phyloP scores from a whole-genome alignment of 2,329 filamentous ascomycete species.

The Alternaria consortialis region DNA sequence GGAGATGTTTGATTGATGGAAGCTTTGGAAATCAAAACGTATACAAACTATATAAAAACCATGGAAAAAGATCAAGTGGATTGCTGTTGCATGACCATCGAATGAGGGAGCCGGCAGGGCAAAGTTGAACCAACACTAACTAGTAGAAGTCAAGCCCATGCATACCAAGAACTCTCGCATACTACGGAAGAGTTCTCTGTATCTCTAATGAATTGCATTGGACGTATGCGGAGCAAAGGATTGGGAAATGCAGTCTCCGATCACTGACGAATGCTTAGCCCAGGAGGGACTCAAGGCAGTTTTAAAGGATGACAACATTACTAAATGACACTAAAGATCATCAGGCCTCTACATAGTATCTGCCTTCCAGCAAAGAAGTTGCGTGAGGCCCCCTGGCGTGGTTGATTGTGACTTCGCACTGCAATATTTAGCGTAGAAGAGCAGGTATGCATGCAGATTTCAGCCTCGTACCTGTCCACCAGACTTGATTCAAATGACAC shows the following conservation, averaged over 20 bases:
- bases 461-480: no score
- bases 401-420: background rate
- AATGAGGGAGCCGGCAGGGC: background rate
- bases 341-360: background rate
- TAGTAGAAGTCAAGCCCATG: background rate
- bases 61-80: slow-evolving; percentile 1
- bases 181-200: background rate
- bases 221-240: background rate
- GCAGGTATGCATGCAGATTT: background rate
- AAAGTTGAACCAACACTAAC: background rate
- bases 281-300: background rate
- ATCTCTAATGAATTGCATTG: background rate
- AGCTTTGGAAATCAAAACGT: background rate
- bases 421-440: no score
- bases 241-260: background rate
- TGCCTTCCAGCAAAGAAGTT: background rate
- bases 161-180: background rate
- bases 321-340: background rate
- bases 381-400: background rate
- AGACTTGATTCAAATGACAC: background rate
- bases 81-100: background rate
- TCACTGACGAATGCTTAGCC: background rate
- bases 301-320: background rate
- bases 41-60: no score
- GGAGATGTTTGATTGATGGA: slow-evolving; percentile 18